Evolutionary conservation across 176 grass and related monocot species (phyloP).

Genomic region (Aegilops longissima): DNA sequence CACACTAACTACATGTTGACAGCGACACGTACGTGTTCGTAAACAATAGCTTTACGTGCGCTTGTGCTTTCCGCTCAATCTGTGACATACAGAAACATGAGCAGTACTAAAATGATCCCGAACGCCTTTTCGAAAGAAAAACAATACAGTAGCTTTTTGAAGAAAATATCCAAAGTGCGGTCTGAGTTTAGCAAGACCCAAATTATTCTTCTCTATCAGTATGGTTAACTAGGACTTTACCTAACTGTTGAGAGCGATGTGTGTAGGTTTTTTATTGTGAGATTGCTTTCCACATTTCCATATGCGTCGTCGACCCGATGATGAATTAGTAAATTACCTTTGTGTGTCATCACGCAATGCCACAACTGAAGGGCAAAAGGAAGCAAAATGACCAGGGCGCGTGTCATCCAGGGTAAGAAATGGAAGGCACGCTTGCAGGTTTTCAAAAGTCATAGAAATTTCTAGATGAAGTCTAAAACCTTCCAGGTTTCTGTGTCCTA

Average conservation of each 20-base stretch:
- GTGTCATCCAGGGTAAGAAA: too few relatives aligned
- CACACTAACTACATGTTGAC: background rate
- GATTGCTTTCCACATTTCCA: background rate
- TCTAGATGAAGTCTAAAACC: too few relatives aligned
- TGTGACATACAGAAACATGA: background rate
- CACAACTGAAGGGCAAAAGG: too few relatives aligned
- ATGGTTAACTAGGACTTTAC: background rate
- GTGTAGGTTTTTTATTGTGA: background rate
- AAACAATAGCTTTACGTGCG: background rate
- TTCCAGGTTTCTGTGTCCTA: too few relatives aligned
- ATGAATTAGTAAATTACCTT: too few relatives aligned
- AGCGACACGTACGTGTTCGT: background rate
- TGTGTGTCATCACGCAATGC: too few relatives aligned
- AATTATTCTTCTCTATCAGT: background rate
- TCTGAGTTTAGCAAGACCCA: background rate
- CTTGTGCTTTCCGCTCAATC: background rate
- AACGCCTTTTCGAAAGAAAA: too few relatives aligned
- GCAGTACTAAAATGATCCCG: background rate
- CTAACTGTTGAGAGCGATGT: background rate
- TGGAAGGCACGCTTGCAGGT: too few relatives aligned
- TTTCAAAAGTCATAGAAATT: too few relatives aligned
- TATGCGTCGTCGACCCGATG: background rate
- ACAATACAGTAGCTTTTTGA: too few relatives aligned
- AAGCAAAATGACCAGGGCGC: too few relatives aligned
- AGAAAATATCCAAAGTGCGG: background rate